Conservation (phyloP, 78 protist genomes). For the Dictyostelium purpureum region DNA sequence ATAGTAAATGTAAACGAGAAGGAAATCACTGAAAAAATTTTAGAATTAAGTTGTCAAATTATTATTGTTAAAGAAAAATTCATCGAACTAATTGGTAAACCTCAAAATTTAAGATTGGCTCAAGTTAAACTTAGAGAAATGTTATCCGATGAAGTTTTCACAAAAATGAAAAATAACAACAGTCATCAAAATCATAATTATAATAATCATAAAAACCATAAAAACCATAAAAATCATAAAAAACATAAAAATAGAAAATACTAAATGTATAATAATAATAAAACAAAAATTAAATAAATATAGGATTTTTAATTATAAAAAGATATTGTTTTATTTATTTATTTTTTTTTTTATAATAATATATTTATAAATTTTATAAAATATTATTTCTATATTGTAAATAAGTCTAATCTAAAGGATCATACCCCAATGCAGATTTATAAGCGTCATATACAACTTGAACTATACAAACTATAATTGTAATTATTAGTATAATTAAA, state of each 20-base stretch:
- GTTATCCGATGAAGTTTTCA: background rate
- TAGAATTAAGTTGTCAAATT: background rate
- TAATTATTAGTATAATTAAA: background rate
- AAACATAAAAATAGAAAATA: background rate
- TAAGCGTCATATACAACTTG: conserved; percentile 30
- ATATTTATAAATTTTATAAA: too few relatives aligned
- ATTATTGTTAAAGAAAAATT: background rate
- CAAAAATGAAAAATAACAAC: background rate
- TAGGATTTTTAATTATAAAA: background rate
- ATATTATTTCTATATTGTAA: background rate
- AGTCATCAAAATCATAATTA: background rate
- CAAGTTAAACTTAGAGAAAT: background rate
- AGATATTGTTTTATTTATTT: background rate
- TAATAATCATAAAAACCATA: background rate
- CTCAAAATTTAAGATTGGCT: background rate
- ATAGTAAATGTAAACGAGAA: background rate
- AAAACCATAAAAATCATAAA: background rate
- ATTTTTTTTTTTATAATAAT: too few relatives aligned
- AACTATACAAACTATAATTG: background rate
- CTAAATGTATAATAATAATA: background rate
- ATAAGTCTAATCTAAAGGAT: conserved; percentile 2
- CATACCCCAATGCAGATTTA: background rate
- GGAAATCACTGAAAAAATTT: background rate
- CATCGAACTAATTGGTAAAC: background rate
- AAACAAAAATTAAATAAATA: background rate